Base-by-base conservation (phyloP, 2,329 filamentous ascomycete species). In the Dactylellina cionopaga region DNA sequence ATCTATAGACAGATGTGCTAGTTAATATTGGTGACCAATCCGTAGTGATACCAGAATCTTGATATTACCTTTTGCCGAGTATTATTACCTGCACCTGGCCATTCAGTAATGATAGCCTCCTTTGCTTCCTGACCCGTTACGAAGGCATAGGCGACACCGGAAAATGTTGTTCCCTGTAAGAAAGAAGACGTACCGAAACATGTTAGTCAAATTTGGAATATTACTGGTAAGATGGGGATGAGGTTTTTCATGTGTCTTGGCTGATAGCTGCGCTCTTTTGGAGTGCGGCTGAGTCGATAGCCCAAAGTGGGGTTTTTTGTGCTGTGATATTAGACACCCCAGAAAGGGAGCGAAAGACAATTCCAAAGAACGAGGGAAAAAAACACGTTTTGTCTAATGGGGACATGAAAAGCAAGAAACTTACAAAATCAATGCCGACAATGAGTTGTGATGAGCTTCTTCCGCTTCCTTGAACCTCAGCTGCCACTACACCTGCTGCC, bases 71-170 rank as follows among this genome's bases (percentile, higher is more conserved):
- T 99, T 83, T 99, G 95, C 83, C 98, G 98, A 54, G 95, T 96
- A 81, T 96, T 94, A 64, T 95, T 97, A 76, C 95, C 95, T 33
- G 95, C 93, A 77, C 95, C 95, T 24, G 95, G 95, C 95, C 95
- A 99, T 83, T 99, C 95, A 75, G 94, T 96, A 78, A 99, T 99
- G 78, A 98, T 98, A 81, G 98, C 94, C 82, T 98, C 95, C 81
- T 96, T 96, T 72, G 93, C 92, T 81, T 97, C 93, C 77, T 94
- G 96, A 83, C 97, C 31, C 71, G 94, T 97, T 74, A 93, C 93
- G 82, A 91, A 91, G 43, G 89, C 89, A 80, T 97, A 99, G 29
- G 93, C 93, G 75, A 98, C 94, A 80, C 95, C 95, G 2, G 95
- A 98, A 81, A 98, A 99, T 3, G 95, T 99, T 15, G 95, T 99